These are phyloP conservation scores for Penicillium tannophilum DNA, from an alignment of 495 filamentous ascomycete genomes.

Conservation along the genomic window DNA sequence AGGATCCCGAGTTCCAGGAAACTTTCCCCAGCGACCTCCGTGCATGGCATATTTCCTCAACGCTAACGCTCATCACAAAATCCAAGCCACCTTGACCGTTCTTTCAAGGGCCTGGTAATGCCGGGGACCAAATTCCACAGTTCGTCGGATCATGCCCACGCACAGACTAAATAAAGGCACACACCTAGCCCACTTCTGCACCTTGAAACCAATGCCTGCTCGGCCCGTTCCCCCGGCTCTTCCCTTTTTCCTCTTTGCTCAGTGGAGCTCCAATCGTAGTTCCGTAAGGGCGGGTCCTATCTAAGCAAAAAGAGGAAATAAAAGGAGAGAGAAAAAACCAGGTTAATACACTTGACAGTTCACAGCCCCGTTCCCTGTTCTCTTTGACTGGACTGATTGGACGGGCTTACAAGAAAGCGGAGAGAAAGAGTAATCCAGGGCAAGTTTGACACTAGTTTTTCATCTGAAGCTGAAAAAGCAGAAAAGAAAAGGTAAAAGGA, in stretches of 20 bases:
- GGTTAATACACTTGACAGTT: no score
- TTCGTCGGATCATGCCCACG: constrained; percentile 3
- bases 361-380: no score
- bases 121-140: constrained; percentile 10
- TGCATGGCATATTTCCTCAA: constrained; percentile 3
- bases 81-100: constrained; percentile 11
- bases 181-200: constrained; percentile 2
- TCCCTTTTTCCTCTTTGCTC: constrained; percentile 5
- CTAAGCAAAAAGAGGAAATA: not conserved
- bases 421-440: no score
- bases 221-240: constrained; percentile 35
- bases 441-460: not conserved
- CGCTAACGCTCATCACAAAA: not conserved
- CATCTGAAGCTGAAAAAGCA: constrained; percentile 7
- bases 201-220: constrained; percentile 18
- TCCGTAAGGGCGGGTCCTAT: no score
- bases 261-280: constrained; percentile 20
- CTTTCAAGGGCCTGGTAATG: constrained; percentile 4
- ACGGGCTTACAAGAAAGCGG: no score
- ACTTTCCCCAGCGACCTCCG: not conserved
- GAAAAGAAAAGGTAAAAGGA: constrained; percentile 6
- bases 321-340: not conserved
- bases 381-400: no score
- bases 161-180: constrained; percentile 1
- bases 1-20: constrained; percentile 12